Evolutionary conservation across 1,139 yeast genomes (phyloP), one percentile per base, ranked within the genome.

Genomic region (Candida tropicalis): DNA sequence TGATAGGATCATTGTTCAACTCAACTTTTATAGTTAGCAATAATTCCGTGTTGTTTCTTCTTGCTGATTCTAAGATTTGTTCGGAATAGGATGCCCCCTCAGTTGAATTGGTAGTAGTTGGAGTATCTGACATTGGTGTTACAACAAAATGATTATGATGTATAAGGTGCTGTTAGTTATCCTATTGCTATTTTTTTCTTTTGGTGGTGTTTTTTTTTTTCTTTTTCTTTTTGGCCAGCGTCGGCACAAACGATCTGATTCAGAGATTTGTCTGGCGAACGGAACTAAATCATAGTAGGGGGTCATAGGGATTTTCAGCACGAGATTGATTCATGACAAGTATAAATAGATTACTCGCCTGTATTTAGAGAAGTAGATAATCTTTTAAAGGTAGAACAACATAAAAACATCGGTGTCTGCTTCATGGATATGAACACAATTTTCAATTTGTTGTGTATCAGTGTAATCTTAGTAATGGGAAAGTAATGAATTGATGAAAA

Each of bases 41-140:
- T 40, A 91, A 76, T 50, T 88, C 96, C 2, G 81, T 77, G 63
- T 93, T 93, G 70, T 93, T 87, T 66, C 97, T 76, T 60, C 98
- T 82, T 12, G 95, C 84, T 6, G 93, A 82, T 56, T 91, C 98
- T 42, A 91, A 73, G 43, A 93, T 68, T 65, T 88, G 97, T 61
- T 93, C 97, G 11, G 77, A 65, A 47, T 75, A 75, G 3, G 87
- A 74, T 5, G 97, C 98, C 27, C 97, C 97, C 29, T 65, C 68
- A 9, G 37, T 33, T 11, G 39, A 31, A 24, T 35, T 40, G 23
- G 20, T 32, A 12, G 5, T 28, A 9, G 35, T 22, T 35, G 34
- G 35, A 28, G 24, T 34, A 15, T 33, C 39, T 33, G 42, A 9
- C 39, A 36, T 40, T 10, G 20, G 10, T 27, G 18, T 22, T 38